Evolutionary conservation across 1,139 yeast species (phyloP).

Genomic region (Lodderomyces orthopsilosis): DNA sequence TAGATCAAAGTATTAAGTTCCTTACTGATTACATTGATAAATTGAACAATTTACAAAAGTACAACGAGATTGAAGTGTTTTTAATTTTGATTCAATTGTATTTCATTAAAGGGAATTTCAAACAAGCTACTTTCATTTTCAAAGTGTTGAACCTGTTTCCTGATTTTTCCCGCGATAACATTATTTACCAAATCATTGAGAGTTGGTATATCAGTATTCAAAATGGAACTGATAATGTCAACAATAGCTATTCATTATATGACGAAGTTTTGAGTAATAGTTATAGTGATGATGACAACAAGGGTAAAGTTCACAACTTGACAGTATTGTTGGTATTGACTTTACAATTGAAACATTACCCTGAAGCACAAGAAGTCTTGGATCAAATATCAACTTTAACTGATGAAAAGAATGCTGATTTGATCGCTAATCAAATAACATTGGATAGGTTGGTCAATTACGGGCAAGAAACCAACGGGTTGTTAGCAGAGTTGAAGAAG

Average conservation of each 20-base stretch:
- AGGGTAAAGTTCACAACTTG: constrained; percentile 37
- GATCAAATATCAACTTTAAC: constrained; percentile 31
- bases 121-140: constrained; percentile 37
- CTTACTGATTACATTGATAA: constrained; percentile 26
- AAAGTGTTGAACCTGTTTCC: constrained; percentile 40
- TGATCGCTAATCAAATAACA: constrained; percentile 57
- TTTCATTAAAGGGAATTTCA: constrained; percentile 38
- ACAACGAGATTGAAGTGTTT: constrained; percentile 43
- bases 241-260: constrained; percentile 65
- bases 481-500: constrained; percentile 38
- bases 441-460: constrained; percentile 49
- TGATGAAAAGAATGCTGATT: constrained; percentile 26
- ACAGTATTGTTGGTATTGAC: constrained; percentile 41
- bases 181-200: constrained; percentile 66
- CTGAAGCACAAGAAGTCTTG: constrained; percentile 48
- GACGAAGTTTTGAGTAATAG: constrained; percentile 63
- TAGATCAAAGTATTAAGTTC: constrained; percentile 38
- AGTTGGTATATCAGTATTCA: constrained; percentile 57
- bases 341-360: constrained; percentile 43
- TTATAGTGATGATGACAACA: constrained; percentile 41
- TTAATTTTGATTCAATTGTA: constrained; percentile 44
- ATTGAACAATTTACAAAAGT: constrained; percentile 14
- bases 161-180: constrained; percentile 56
- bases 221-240: constrained; percentile 58
- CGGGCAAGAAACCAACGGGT: constrained; percentile 39